A percentile compares a stretch with the other conserved stretches of the same genome.
phyloP scores from a whole-genome alignment of 208 protist species.

The Balamuthia mandrillaris region DNA sequence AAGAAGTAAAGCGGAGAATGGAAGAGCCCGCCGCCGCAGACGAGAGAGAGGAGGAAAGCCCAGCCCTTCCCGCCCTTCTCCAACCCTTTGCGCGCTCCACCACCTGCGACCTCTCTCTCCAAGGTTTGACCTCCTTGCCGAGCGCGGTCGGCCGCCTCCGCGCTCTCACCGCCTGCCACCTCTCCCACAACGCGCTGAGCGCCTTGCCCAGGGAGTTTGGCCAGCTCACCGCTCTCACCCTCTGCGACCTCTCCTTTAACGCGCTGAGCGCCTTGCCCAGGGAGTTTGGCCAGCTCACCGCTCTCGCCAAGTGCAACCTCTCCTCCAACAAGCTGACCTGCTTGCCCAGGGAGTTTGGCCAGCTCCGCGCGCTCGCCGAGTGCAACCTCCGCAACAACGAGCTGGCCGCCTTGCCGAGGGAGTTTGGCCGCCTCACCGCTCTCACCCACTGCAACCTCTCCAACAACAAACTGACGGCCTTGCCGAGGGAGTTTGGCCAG shows the following conservation, averaged over 20 bases:
- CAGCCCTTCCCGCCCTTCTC: too few species aligned
- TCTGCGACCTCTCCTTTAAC: slow-evolving; percentile 1
- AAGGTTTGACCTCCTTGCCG: background rate
- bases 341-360: too few species aligned
- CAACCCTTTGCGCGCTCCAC: too few species aligned
- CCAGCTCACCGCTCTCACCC: background rate
- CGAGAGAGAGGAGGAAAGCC: too few species aligned
- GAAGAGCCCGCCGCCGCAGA: too few species aligned
- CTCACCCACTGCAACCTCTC: background rate
- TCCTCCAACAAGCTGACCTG: background rate
- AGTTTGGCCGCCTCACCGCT: background rate
- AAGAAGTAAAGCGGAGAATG: too few species aligned
- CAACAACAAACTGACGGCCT: background rate
- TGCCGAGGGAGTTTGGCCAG: background rate
- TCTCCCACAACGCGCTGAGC: background rate
- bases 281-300: slow-evolving; percentile 14
- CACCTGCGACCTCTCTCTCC: too few species aligned
- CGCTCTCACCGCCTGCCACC: background rate
- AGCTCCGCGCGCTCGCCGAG: slow-evolving; percentile 14
- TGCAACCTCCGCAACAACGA: background rate
- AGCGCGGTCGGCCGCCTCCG: background rate
- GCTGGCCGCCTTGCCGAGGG: background rate
- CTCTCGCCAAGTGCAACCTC: background rate
- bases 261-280: background rate
- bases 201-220: background rate